These are phyloP conservation scores for Cucurbita maxima DNA, from an alignment of 306 rosid genomes.

Conservation along the genomic window DNA sequence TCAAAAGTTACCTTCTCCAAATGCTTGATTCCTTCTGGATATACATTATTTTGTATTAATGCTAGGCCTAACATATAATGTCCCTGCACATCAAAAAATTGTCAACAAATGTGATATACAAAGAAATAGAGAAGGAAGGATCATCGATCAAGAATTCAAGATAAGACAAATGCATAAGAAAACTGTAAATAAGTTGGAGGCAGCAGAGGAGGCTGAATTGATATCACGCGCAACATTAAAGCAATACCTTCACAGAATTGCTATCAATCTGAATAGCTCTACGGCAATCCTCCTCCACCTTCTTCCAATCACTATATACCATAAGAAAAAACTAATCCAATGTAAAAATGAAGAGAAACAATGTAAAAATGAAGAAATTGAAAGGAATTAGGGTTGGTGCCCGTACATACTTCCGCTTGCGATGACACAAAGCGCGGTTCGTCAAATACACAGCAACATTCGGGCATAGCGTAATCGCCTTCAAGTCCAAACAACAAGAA, in stretches of 20 bases:
- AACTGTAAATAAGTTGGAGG: not conserved
- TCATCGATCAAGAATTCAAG: not conserved
- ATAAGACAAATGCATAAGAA: not conserved
- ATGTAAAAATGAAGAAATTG: not conserved
- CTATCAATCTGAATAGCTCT: conserved; percentile 66
- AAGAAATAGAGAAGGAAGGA: not conserved
- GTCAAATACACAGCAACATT: conserved; percentile 63
- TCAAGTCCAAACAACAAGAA: conserved; percentile 6
- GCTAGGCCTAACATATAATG: conserved; percentile 90
- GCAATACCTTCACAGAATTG: conserved; percentile 56
- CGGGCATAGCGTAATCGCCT: conserved; percentile 77
- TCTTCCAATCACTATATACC: conserved; percentile 66
- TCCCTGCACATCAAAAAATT: conserved; percentile 38
- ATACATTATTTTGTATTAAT: conserved; percentile 42
- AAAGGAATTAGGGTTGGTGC: not conserved
- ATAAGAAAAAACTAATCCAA: not conserved
- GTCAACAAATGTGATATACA: not conserved
- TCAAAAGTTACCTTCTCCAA: conserved; percentile 56
- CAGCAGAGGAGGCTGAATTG: not conserved
- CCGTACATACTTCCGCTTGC: conserved; percentile 66
- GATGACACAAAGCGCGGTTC: conserved; percentile 94
- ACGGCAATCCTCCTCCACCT: conserved; percentile 72
- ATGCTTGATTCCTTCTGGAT: conserved; percentile 50
- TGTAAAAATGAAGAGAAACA: not conserved
- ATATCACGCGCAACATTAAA: not conserved